Evolutionary conservation across 2,329 filamentous ascomycete species (phyloP).

Genomic region (Venturiaceae sp.): DNA sequence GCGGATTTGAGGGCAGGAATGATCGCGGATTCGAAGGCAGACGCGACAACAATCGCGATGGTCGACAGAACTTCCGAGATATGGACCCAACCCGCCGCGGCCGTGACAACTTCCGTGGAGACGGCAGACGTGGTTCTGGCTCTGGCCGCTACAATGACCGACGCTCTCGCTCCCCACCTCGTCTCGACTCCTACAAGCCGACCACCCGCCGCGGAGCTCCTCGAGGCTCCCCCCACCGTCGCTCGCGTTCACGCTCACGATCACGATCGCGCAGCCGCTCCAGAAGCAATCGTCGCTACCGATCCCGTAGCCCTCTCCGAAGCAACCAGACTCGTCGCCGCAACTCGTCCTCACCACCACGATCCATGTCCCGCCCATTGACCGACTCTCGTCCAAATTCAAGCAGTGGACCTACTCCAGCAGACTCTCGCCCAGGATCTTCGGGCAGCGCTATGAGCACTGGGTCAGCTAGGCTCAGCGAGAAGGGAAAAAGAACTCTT

Average conservation of each 20-base stretch:
- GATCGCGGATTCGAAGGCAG: not conserved
- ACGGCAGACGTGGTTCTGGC: not conserved
- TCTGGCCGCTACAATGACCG: not conserved
- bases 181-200: not conserved
- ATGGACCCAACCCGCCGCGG: not conserved
- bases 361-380: not conserved
- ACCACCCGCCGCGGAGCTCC: not conserved
- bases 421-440: not conserved
- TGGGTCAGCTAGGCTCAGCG: not conserved
- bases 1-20: conserved; percentile 8
- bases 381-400: not conserved
- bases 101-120: not conserved
- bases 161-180: conserved; percentile 4
- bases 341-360: not conserved
- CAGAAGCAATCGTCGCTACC: not conserved
- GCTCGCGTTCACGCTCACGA: not conserved
- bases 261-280: not conserved
- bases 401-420: not conserved
- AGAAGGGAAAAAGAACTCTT: not conserved
- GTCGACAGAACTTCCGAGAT: not conserved
- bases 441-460: not conserved
- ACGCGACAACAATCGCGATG: not conserved
- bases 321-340: not conserved
- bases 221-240: not conserved
- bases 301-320: not conserved